These are phyloP conservation scores for Boletus sp. DNA, from an alignment of 768 basidiomycete species.

Conservation along the genomic window DNA sequence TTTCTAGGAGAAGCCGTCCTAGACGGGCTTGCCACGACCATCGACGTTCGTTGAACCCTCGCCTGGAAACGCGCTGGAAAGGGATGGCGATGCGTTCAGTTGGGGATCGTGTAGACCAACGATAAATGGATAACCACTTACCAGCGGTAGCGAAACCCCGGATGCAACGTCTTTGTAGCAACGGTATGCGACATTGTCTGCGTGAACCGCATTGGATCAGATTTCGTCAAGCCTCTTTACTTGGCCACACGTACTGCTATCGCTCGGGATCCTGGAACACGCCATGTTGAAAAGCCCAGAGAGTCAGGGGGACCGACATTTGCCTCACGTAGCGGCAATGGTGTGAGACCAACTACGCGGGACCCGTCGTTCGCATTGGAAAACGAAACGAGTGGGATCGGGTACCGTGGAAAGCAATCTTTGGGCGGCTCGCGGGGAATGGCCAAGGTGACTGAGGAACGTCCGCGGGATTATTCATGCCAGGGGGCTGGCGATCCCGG, in stretches of 20 bases:
- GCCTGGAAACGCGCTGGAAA: conserved; percentile 61
- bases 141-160: conserved; percentile 76
- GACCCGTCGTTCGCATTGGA: background rate
- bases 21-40: conserved; percentile 66
- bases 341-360: too few species aligned
- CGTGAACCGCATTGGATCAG: too few species aligned
- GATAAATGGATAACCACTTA: conserved; percentile 28
- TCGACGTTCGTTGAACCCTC: conserved; percentile 62
- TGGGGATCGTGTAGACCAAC: background rate
- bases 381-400: background rate
- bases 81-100: background rate
- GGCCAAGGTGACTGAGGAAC: too few species aligned
- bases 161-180: conserved; percentile 48
- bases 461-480: background rate
- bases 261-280: too few species aligned
- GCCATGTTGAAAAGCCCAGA: too few species aligned
- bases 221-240: too few species aligned
- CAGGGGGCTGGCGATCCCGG: too few species aligned
- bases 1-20: conserved; percentile 77
- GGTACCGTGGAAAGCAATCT: background rate
- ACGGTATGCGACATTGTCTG: conserved; percentile 29
- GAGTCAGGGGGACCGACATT: too few species aligned
- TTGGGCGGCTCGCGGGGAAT: background rate
- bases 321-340: too few species aligned
- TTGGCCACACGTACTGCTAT: too few species aligned